Conservation (phyloP, 163 green algal species). For the Coccomyxa subellipsoidea region DNA sequence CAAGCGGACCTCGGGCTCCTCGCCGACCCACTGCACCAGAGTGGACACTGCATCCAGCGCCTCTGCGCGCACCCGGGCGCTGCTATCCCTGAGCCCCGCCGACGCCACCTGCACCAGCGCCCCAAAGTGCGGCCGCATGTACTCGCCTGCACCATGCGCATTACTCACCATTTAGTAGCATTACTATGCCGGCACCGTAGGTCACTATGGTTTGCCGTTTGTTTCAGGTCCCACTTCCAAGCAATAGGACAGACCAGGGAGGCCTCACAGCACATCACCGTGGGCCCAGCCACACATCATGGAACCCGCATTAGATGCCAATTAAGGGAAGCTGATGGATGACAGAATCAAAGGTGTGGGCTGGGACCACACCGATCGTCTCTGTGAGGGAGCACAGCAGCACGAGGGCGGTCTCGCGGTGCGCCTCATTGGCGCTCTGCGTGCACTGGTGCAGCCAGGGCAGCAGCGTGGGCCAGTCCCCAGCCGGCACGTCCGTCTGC, state of each 20-base stretch:
- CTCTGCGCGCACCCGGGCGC: slow-evolving; percentile 35
- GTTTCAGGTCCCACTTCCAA: too few relatives aligned
- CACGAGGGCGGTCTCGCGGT: slow-evolving; percentile 62
- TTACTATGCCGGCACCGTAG: too few relatives aligned
- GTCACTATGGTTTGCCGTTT: too few relatives aligned
- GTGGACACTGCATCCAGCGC: slow-evolving; percentile 51
- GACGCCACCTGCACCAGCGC: slow-evolving; percentile 33
- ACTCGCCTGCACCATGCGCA: slow-evolving; percentile 6
- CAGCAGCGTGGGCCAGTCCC: slow-evolving; percentile 56
- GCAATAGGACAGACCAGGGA: too few relatives aligned
- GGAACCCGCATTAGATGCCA: too few relatives aligned
- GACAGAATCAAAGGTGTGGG: background rate
- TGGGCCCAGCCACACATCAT: too few relatives aligned
- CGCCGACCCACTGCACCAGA: slow-evolving; percentile 31
- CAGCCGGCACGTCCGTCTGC: slow-evolving; percentile 45
- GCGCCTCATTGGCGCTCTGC: slow-evolving; percentile 37
- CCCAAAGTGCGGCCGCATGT: slow-evolving; percentile 41
- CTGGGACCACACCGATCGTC: slow-evolving; percentile 46
- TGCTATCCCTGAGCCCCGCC: slow-evolving; percentile 34
- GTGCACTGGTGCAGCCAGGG: slow-evolving; percentile 57
- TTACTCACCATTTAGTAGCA: too few relatives aligned
- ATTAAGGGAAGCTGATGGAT: too few relatives aligned
- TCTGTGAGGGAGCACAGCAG: slow-evolving; percentile 66
- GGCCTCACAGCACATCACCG: too few relatives aligned
- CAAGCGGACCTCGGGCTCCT: slow-evolving; percentile 18